Percentiles rank a stretch among this genome's conserved stretches.
These are phyloP conservation scores for Pezicula carpinea DNA, from an alignment of 2,329 filamentous ascomycete species.

Conservation along the genomic window DNA sequence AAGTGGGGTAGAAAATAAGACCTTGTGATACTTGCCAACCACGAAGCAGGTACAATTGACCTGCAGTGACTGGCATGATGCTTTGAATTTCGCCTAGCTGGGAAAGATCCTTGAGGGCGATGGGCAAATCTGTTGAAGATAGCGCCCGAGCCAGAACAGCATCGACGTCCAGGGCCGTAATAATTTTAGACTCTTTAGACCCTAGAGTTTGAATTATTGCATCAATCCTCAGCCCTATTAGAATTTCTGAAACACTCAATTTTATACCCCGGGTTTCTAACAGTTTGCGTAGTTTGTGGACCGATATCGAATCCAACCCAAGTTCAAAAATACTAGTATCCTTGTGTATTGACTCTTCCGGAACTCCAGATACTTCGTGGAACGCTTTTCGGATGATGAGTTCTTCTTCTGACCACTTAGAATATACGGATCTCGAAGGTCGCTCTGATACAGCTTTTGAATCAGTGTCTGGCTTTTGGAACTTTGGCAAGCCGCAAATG, in stretches of 20 bases:
- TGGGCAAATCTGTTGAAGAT: slow-evolving; percentile 31
- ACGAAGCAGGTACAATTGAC: slow-evolving; percentile 77
- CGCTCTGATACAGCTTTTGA: neutral
- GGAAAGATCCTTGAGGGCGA: slow-evolving; percentile 38
- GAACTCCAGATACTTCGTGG: slow-evolving; percentile 55
- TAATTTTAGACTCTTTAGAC: slow-evolving; percentile 22
- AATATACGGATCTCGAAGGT: neutral
- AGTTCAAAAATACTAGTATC: slow-evolving; percentile 73
- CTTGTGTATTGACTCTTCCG: slow-evolving; percentile 51
- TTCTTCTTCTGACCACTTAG: slow-evolving; percentile 31
- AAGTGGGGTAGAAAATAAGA: slow-evolving; percentile 67
- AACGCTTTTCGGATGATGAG: slow-evolving; percentile 42
- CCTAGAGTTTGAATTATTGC: slow-evolving; percentile 51
- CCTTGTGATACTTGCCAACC: slow-evolving; percentile 68
- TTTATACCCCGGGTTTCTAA: slow-evolving; percentile 59
- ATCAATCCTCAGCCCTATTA: slow-evolving; percentile 59
- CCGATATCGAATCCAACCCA: slow-evolving; percentile 86
- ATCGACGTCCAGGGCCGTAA: slow-evolving; percentile 32
- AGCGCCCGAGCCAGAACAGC: slow-evolving; percentile 36
- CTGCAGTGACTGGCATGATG: slow-evolving; percentile 66
- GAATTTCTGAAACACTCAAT: slow-evolving; percentile 66
- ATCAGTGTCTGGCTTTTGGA: slow-evolving; percentile 20
- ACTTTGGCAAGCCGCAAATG: slow-evolving; percentile 58
- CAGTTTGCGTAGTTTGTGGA: slow-evolving; percentile 75
- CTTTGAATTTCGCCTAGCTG: slow-evolving; percentile 36